Base-by-base conservation (phyloP, 139 green algal species). In the Chlorella sp. region DNA sequence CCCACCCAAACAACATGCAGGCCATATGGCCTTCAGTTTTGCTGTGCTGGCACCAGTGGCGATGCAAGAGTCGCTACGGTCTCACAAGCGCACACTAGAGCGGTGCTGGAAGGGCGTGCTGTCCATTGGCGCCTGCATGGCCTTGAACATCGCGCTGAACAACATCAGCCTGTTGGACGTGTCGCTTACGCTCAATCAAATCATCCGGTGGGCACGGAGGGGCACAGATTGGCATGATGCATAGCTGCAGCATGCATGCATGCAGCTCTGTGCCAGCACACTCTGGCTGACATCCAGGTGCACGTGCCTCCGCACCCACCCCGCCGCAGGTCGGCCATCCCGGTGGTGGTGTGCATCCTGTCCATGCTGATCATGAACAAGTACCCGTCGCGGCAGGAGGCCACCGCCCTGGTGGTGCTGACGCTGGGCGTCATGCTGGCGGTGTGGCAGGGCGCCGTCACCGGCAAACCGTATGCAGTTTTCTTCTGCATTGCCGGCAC, bases 111-210 rank as follows among this genome's bases (percentile, higher is more conserved):
- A 78, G n/a, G 92, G 89, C 17, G 25, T 95, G n/a, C 44, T 88
- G 1, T 83, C 57, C 76, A 94, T 95, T 55, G 92, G 92, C 9
- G 18, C 76, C 0, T 92, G 90, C 74, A 91, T 95, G 89, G 86
- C 87, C 2, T 36, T 86, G 38, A 95, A 95, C 81, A 91, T 95
- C 12, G 82, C 84, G 20, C 80, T 94, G 28, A 95, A 95, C 83
- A 95, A 95, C 86, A n/a, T 91, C 23, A 82, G 32, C 38, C 81
- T 95, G 32, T 70, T 93, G 5, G 83, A 88, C 18, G 89, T 95
- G 7, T 83, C 76, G 16, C 86, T 95, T 20, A 87, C 87, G 15
- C 70, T 94, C 3, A 95, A 95, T 74, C 92, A 95, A 71, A 86
- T 95, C 63, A 93, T 92, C 74, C 80, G 90, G 79, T 88, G 30